phyloP scores from a whole-genome alignment of 2,329 filamentous ascomycete genomes.

The Pyrenochaeta sp. region DNA sequence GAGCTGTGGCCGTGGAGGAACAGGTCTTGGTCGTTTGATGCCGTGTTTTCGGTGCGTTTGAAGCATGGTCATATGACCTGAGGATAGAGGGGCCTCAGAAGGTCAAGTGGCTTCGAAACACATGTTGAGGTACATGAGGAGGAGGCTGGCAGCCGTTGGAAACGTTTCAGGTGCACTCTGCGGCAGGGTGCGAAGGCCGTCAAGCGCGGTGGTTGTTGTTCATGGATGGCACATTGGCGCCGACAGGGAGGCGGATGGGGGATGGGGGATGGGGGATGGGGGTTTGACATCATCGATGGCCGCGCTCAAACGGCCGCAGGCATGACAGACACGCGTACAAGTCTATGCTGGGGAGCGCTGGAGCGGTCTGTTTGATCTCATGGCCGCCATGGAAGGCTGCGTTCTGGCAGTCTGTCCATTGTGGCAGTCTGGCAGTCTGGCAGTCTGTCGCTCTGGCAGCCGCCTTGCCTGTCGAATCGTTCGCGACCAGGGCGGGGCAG shows the following conservation, averaged over 20 bases:
- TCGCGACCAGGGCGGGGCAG: conserved; percentile 24
- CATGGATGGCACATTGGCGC: conserved; percentile 12
- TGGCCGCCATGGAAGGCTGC: background rate
- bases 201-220: background rate
- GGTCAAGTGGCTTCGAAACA: background rate
- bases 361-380: background rate
- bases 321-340: conserved; percentile 20
- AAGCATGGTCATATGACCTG: conserved; percentile 1
- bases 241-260: conserved; percentile 3
- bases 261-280: too few species aligned
- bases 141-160: background rate
- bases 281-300: conserved; percentile 33
- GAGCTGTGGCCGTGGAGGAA: conserved; percentile 6
- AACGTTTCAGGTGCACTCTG: conserved; percentile 1
- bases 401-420: too few species aligned
- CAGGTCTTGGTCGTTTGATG: conserved; percentile 15
- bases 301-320: conserved; percentile 10
- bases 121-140: background rate
- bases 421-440: too few species aligned
- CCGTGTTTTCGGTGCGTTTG: conserved; percentile 30
- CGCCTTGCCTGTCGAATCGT: conserved; percentile 7
- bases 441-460: too few species aligned
- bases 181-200: background rate
- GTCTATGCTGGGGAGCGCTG: conserved; percentile 6
- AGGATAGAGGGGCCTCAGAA: background rate